phyloP scores from a whole-genome alignment of 2,329 filamentous ascomycete species.

The Penicillium nordicum region DNA sequence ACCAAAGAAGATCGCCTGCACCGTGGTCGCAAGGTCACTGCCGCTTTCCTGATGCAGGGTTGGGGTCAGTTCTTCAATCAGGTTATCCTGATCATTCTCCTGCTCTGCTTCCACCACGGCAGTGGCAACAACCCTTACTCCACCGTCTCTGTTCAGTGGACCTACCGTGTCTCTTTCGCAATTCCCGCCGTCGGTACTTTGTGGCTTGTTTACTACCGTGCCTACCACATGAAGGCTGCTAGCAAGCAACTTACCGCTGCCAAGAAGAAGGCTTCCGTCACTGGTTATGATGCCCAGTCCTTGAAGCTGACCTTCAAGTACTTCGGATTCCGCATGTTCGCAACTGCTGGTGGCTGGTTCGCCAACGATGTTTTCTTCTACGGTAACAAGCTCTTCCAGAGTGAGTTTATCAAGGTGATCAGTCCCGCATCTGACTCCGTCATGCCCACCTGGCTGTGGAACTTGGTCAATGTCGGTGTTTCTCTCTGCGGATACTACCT shows the following conservation, averaged over 20 bases:
- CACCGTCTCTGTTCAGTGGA: slow-evolving; percentile 74
- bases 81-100: slow-evolving; percentile 76
- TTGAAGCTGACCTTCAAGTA: slow-evolving; percentile 73
- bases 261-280: slow-evolving; percentile 83
- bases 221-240: slow-evolving; percentile 87
- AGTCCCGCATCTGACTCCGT: slow-evolving; percentile 66
- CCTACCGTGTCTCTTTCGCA: slow-evolving; percentile 88
- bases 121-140: slow-evolving; percentile 74
- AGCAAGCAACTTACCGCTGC: slow-evolving; percentile 75
- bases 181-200: slow-evolving; percentile 86
- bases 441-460: slow-evolving; percentile 88
- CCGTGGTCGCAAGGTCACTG: slow-evolving; percentile 91
- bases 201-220: slow-evolving; percentile 95
- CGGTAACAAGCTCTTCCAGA: slow-evolving; percentile 97
- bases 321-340: slow-evolving; percentile 81
- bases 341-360: slow-evolving; percentile 88
- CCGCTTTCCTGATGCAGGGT: slow-evolving; percentile 96
- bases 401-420: slow-evolving; percentile 81
- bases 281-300: slow-evolving; percentile 86
- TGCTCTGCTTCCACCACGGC: slow-evolving; percentile 84
- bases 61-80: slow-evolving; percentile 98
- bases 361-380: slow-evolving; percentile 99
- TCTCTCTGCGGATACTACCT: slow-evolving; percentile 85
- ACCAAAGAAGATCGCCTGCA: slow-evolving; percentile 91
- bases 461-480: slow-evolving; percentile 84